Evolutionary conservation across 176 grass and related monocot species (phyloP).

Genomic region (Ensete ventricosum): DNA sequence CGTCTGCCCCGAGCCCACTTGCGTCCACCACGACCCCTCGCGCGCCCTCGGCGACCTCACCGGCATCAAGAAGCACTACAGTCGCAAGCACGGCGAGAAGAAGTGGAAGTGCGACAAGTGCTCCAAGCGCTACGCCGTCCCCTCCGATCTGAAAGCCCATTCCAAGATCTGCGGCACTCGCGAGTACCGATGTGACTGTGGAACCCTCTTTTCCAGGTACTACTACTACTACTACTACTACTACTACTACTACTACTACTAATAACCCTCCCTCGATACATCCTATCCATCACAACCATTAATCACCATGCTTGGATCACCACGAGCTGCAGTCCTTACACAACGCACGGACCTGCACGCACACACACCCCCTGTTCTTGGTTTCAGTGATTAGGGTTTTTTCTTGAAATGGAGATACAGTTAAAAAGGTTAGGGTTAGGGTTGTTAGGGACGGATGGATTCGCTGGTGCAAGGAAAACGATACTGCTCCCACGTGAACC

Average conservation of each 20-base stretch:
- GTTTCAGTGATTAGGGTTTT: too few relatives aligned
- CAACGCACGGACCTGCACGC: background rate
- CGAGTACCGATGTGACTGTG: slow-evolving; percentile 16
- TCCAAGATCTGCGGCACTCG: slow-evolving; percentile 16
- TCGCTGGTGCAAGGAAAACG: too few relatives aligned
- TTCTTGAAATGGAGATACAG: background rate
- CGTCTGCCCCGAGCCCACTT: slow-evolving; percentile 3
- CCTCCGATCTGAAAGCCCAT: slow-evolving; percentile 10
- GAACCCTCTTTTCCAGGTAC: slow-evolving; percentile 16
- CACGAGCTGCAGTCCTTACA: too few relatives aligned
- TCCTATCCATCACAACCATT: background rate
- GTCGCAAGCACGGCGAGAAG: slow-evolving; percentile 13
- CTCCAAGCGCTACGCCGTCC: slow-evolving; percentile 13
- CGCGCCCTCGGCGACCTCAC: slow-evolving; percentile 14
- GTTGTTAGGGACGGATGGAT: background rate
- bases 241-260: too few relatives aligned
- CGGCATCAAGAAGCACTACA: slow-evolving; percentile 9
- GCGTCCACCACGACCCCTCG: slow-evolving; percentile 5
- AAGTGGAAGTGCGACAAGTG: slow-evolving; percentile 15
- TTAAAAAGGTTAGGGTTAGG: background rate
- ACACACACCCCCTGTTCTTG: too few relatives aligned
- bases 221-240: too few relatives aligned
- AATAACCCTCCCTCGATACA: background rate
- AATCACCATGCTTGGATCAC: too few relatives aligned
- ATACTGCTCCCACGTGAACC: slow-evolving; percentile 10